Base-by-base conservation (phyloP, 176 grass and related monocot species). In the Oryza rufipogon region DNA sequence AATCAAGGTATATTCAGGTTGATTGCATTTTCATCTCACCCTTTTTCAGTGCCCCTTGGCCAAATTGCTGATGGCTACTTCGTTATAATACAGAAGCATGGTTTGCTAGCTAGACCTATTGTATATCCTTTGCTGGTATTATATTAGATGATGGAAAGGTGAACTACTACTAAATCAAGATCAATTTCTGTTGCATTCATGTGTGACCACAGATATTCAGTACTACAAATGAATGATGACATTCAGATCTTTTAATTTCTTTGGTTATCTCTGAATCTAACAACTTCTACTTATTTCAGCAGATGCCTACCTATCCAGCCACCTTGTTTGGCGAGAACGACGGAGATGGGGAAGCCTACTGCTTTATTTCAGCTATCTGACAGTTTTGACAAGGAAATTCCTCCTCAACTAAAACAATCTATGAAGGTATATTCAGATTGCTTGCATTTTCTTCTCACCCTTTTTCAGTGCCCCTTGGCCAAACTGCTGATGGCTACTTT, bases 301-400 rank as follows among this genome's bases (percentile, higher is more conserved):
- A 98, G 87, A 74, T 98, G 63, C 93, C 93, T 76, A 93, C 87
- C 66, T 98, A 98, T 65, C 96, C 93, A 76, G 86, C 89, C 76
- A 76, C 83, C 32, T 54, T 98, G 85, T 93, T 95, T 11, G 96
- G 93, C 2, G 92, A 95, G 54, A 95, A 92, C 10, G 93, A 98
- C 9, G 96, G 96, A 1, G 91, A 98, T 5, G 96, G 93, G 39
- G 79, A 61, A 90, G 92, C 84, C 87, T 95, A 68, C 91, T 98
- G 20, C 71, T 95, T 51, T 98, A 98, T 80, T 98, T 98, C 91
- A 93, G 84, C 3, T 98, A 74, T 95, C 91, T 6, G 96, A 95
- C 4, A 81, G 64, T 75, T 93, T 98, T 60, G 93, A 98, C 72
- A 90, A 98, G 82, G 90, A 97, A 38, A 92, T 93, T 61, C 65